Base-by-base conservation (phyloP, 2,329 filamentous ascomycete genomes). In the Fusarium sp. region DNA sequence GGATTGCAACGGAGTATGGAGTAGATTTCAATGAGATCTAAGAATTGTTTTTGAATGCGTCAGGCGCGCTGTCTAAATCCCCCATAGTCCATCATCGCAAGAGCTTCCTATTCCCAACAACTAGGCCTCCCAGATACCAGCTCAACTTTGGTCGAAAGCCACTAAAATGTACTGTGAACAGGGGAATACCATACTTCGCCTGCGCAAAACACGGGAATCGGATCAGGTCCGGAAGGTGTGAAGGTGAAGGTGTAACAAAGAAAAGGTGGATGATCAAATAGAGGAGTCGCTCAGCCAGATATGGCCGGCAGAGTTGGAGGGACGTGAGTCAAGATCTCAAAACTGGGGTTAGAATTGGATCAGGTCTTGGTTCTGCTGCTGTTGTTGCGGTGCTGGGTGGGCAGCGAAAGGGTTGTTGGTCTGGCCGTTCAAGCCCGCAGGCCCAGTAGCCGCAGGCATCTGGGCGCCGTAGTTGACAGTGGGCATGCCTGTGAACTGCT, bases 401-500 rank as follows among this genome's bases (percentile, higher is more conserved):
- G 77, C 80, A n/a, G 87, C 88, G 78, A 91, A 92, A 0, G 91
- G 90, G 75, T 92, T 92, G 80, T 84, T 87, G 69, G 80, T 85
- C 65, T 85, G 85, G 27, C 89, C 87, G 73, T 88, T 89, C 83
- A 89, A 85, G 11, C 87, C 87, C 3, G 88, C 88, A 16, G 88
- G 88, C 0, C 89, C 88, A 9, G 90, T 90, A 16, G 88, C 87
- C 38, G 88, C 87, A 22, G 89, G 88, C 74, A 90, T 84, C 68
- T 85, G 85, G 33, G 77, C 71, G 18, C 86, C 85, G 71, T 92
- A 92, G 54, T 85, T 87, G 31, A 89, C 84, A 35, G 86, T 86
- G 31, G 91, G 91, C 89, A 92, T 90, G 42, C 95, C 95, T 0
- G 94, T 97, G 79, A 93, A 97, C 81, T 97, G 95, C 70, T 91